A percentile compares a stretch with the other conserved stretches of the same genome.
Evolutionary conservation across 768 basidiomycete species (phyloP).

Genomic region (Kwoniella pini): DNA sequence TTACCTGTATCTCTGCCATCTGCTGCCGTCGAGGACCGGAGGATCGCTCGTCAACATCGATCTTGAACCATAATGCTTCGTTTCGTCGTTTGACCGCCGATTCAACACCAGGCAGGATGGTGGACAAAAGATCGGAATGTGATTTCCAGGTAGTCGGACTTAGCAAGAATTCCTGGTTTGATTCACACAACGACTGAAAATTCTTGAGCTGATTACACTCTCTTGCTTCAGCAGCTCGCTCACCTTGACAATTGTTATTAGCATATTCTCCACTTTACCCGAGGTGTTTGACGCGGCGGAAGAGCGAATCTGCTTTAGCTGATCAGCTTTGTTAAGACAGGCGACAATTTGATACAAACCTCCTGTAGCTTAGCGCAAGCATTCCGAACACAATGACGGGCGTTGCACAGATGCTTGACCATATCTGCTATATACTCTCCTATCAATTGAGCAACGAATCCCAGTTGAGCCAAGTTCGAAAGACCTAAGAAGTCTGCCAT

Average conservation of each 20-base stretch:
- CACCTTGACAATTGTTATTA: conserved; percentile 28
- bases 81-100: conserved; percentile 18
- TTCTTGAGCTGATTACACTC: not conserved
- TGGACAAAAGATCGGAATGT: conserved; percentile 17
- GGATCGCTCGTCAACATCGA: conserved; percentile 20
- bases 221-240: not conserved
- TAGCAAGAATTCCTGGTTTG: conserved; percentile 31
- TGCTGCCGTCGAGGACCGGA: conserved; percentile 45
- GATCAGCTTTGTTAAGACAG: not conserved
- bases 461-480: conserved; percentile 44
- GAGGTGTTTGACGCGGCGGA: conserved; percentile 24
- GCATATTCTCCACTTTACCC: conserved; percentile 25
- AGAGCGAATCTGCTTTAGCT: conserved; percentile 22
- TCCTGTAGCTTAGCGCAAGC: conserved; percentile 38
- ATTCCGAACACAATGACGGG: conserved; percentile 30
- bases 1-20: conserved; percentile 45
- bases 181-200: conserved; percentile 18
- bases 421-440: conserved; percentile 35
- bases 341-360: conserved; percentile 13
- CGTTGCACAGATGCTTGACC: conserved; percentile 31
- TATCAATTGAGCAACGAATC: conserved; percentile 38
- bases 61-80: conserved; percentile 27
- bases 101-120: not conserved
- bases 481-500: conserved; percentile 29
- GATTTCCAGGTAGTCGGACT: conserved; percentile 32